Evolutionary conservation across 805 yeast species (phyloP).

Genomic region (Peterozyma xylosa): DNA sequence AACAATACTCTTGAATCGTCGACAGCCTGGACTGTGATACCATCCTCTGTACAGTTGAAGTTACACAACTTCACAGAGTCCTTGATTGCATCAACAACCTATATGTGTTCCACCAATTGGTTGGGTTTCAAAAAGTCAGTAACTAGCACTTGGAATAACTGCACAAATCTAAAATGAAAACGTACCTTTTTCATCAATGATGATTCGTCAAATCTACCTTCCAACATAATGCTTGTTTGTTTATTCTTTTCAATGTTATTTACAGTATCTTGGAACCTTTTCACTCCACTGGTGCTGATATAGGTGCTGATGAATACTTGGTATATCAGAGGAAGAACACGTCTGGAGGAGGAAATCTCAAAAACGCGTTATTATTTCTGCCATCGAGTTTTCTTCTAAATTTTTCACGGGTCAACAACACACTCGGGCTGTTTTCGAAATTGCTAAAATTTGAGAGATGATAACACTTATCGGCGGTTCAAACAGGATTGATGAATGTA

Average conservation of each 20-base stretch:
- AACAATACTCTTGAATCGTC: constrained; percentile 94
- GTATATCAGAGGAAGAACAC: too few species aligned
- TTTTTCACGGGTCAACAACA: too few species aligned
- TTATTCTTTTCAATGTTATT: neutral
- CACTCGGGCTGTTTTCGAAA: too few species aligned
- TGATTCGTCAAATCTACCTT: constrained; percentile 94
- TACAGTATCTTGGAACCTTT: neutral
- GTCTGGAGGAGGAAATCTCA: neutral
- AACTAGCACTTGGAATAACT: too few species aligned
- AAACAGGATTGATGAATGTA: too few species aligned
- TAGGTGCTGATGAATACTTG: too few species aligned
- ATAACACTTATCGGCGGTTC: too few species aligned
- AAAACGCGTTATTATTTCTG: constrained; percentile 1
- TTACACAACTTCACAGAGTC: constrained; percentile 94
- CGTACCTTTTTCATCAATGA: constrained; percentile 73
- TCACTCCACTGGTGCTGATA: too few species aligned
- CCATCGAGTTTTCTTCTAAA: too few species aligned
- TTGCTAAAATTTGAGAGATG: too few species aligned
- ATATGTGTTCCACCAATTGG: too few species aligned
- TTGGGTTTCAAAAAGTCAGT: too few species aligned
- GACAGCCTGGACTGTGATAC: constrained; percentile 94
- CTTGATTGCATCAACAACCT: constrained; percentile 85
- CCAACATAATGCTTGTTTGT: constrained; percentile 56
- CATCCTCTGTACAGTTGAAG: constrained; percentile 93
- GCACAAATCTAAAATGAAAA: constrained; percentile 2